These are phyloP conservation scores for Lobosporangium transversale DNA, from an alignment of 192 early-diverging fungal species.

Conservation along the genomic window DNA sequence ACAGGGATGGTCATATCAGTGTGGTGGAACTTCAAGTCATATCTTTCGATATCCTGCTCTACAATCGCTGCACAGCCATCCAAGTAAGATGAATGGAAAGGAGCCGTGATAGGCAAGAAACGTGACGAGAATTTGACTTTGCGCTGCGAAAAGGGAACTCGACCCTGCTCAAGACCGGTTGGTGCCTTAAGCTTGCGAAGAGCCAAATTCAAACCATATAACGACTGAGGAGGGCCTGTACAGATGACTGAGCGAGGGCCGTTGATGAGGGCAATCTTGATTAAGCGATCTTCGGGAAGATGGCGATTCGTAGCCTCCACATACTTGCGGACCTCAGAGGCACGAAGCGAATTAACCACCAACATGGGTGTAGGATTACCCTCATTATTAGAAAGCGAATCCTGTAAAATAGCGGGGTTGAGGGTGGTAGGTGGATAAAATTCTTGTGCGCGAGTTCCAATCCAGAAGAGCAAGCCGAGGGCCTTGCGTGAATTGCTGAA, in stretches of 20 bases:
- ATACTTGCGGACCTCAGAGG: slow-evolving; percentile 85
- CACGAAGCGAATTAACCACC: slow-evolving; percentile 83
- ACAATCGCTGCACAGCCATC: slow-evolving; percentile 69
- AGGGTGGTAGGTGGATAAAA: slow-evolving; percentile 82
- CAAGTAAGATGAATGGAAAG: slow-evolving; percentile 91
- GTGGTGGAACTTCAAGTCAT: slow-evolving; percentile 71
- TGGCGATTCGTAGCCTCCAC: slow-evolving; percentile 89
- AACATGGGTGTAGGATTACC: slow-evolving; percentile 95
- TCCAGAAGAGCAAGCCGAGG: slow-evolving; percentile 82
- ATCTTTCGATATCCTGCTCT: slow-evolving; percentile 73
- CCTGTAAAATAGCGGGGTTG: slow-evolving; percentile 89
- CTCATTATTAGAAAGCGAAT: slow-evolving; percentile 88
- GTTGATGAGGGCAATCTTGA: slow-evolving; percentile 90
- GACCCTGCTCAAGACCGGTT: slow-evolving; percentile 84
- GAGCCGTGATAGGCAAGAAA: slow-evolving; percentile 92
- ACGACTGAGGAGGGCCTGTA: slow-evolving; percentile 89
- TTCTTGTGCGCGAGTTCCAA: slow-evolving; percentile 84
- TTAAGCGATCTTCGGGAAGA: slow-evolving; percentile 82
- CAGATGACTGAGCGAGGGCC: slow-evolving; percentile 89
- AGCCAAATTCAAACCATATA: slow-evolving; percentile 92
- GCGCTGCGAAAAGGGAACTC: slow-evolving; percentile 88
- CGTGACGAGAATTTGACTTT: slow-evolving; percentile 91
- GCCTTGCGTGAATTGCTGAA: slow-evolving; percentile 78
- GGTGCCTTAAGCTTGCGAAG: slow-evolving; percentile 93
- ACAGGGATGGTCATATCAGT: slow-evolving; percentile 79